A percentile compares a stretch with the other conserved stretches of the same genome.
Evolutionary conservation across 805 yeast species (phyloP).

Genomic region (Hanseniaspora jakobsenii): DNA sequence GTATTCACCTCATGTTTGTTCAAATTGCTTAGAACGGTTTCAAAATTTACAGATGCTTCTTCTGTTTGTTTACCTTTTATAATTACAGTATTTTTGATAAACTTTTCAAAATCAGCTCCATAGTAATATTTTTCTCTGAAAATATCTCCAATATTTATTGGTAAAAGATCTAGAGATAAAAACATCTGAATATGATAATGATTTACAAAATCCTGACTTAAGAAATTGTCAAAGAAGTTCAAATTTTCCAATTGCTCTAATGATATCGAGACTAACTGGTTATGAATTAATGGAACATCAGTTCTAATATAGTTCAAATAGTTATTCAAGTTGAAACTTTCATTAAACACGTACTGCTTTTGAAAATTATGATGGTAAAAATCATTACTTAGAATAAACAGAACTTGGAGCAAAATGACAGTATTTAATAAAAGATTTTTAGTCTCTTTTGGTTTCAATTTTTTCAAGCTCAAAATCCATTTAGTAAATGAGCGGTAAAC

Average conservation of each 20-base stretch:
- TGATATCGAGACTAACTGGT: neutral
- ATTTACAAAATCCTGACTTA: neutral
- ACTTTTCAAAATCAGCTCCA: constrained; percentile 7
- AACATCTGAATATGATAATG: constrained; percentile 11
- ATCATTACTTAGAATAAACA: constrained; percentile 8
- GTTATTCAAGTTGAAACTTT: constrained; percentile 5
- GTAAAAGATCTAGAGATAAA: neutral
- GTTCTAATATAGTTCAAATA: neutral
- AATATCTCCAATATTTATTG: neutral
- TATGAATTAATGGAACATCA: neutral
- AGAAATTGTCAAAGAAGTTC: neutral
- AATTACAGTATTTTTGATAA: neutral
- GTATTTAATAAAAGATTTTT: neutral
- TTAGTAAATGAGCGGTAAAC: neutral
- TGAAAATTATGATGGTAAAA: constrained; percentile 10
- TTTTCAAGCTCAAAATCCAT: neutral
- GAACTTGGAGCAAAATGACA: constrained; percentile 1
- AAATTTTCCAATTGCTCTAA: neutral
- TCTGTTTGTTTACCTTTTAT: neutral
- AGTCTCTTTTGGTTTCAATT: neutral
- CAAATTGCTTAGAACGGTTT: neutral
- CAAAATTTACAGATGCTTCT: neutral
- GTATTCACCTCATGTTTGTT: neutral
- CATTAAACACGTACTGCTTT: constrained; percentile 5
- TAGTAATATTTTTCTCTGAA: constrained; percentile 6